A percentile compares a stretch with the other conserved stretches of the same genome.
Conservation (phyloP, 345 rosid species). For the Sonneratia alba region DNA sequence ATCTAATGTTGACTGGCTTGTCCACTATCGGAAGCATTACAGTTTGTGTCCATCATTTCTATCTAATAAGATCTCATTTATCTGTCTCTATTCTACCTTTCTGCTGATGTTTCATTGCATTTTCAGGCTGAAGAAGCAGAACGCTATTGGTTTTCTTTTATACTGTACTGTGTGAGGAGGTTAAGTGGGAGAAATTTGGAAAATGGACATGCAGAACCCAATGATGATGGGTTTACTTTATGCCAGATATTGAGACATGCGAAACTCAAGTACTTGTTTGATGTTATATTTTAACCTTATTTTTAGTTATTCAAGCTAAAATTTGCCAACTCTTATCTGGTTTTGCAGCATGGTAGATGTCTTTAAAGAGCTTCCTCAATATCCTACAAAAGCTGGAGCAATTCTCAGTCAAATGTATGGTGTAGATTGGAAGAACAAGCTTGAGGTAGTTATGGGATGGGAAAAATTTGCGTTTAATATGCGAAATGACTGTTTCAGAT, state of each 20-base stretch:
- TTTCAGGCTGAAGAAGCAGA: conserved; percentile 76
- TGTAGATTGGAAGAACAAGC: conserved; percentile 72
- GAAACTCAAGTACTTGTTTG: conserved; percentile 52
- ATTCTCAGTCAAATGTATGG: conserved; percentile 53
- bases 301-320: not conserved
- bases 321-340: conserved; percentile 3
- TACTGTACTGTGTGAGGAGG: conserved; percentile 54
- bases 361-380: conserved; percentile 85
- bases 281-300: not conserved
- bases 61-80: not conserved
- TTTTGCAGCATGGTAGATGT: conserved; percentile 64
- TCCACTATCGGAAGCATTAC: conserved; percentile 24
- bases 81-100: not conserved
- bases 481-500: not conserved
- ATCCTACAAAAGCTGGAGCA: conserved; percentile 73
- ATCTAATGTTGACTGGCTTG: conserved; percentile 35
- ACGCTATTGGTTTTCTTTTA: conserved; percentile 77
- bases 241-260: conserved; percentile 68
- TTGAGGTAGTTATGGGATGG: conserved; percentile 46
- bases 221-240: conserved; percentile 41
- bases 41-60: conserved; percentile 22
- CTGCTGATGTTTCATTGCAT: not conserved
- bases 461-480: not conserved
- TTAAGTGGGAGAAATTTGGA: conserved; percentile 39
- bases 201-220: conserved; percentile 18